These are phyloP conservation scores for Acer campestre DNA, from an alignment of 345 rosid species.

Conservation along the genomic window DNA sequence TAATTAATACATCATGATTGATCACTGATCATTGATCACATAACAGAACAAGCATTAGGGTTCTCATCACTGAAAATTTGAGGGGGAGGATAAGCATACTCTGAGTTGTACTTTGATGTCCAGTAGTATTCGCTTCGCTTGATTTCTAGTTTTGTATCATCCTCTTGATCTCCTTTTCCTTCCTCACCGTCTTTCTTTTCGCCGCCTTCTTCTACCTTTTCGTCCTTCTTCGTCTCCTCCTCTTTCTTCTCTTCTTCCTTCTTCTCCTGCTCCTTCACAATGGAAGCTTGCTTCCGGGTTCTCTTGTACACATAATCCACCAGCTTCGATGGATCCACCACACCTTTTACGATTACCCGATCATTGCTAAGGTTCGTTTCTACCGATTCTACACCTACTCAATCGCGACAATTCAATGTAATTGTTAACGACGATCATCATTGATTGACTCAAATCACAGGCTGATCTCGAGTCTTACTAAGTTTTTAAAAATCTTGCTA, in stretches of 20 bases:
- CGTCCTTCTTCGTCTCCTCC: slow-evolving; percentile 30
- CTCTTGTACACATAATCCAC: slow-evolving; percentile 50
- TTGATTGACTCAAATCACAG: neutral
- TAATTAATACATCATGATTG: neutral
- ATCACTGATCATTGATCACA: slow-evolving; percentile 31
- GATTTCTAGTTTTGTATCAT: slow-evolving; percentile 35
- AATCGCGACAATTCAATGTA: neutral
- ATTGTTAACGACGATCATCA: neutral
- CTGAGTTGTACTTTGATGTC: slow-evolving; percentile 41
- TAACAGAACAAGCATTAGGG: slow-evolving; percentile 66
- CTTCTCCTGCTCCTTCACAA: slow-evolving; percentile 52
- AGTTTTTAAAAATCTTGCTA: neutral
- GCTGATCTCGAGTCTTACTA: neutral
- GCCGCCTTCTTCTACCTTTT: slow-evolving; percentile 11
- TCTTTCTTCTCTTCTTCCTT: slow-evolving; percentile 46
- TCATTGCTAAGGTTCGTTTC: slow-evolving; percentile 48
- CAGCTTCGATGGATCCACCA: slow-evolving; percentile 52
- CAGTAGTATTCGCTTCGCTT: slow-evolving; percentile 50
- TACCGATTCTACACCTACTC: slow-evolving; percentile 63
- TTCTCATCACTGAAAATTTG: slow-evolving; percentile 74
- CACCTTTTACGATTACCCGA: slow-evolving; percentile 54
- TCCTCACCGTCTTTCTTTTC: slow-evolving; percentile 29
- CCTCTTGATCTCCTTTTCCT: slow-evolving; percentile 27
- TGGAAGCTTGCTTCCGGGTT: slow-evolving; percentile 55
- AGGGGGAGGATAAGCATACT: slow-evolving; percentile 43